Evolutionary conservation across 306 rosid species (phyloP).

Genomic region (Begonia peltatifolia): DNA sequence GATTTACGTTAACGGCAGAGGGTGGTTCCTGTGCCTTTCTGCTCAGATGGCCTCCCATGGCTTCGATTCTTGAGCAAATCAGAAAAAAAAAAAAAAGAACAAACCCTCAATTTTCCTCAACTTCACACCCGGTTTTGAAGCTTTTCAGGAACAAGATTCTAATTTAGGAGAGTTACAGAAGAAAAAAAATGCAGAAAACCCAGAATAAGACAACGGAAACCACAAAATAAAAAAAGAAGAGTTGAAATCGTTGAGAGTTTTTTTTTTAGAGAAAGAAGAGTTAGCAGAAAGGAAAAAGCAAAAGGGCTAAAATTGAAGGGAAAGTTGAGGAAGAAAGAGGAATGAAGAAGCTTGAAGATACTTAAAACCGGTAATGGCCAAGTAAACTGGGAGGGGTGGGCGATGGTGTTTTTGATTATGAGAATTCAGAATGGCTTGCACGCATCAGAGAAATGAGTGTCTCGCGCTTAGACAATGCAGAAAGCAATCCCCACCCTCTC

Average conservation of each 20-base stretch:
- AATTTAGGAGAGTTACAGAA: not conserved
- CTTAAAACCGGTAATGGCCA: conserved; percentile 16
- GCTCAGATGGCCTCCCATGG: conserved; percentile 80
- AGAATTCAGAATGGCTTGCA: conserved; percentile 65
- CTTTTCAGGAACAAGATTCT: not conserved
- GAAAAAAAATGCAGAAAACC: conserved; percentile 8
- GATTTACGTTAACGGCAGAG: conserved; percentile 18
- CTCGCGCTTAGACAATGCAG: conserved; percentile 45
- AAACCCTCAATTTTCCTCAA: not conserved
- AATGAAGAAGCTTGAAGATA: conserved; percentile 50
- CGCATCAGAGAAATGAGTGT: conserved; percentile 47
- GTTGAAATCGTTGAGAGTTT: conserved; percentile 11
- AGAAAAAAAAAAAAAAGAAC: not conserved
- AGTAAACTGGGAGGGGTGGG: conserved; percentile 18
- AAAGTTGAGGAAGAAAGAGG: no score
- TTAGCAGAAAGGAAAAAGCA: conserved; percentile 3
- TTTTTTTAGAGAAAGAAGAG: not conserved
- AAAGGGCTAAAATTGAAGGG: no score
- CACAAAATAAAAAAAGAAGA: conserved; percentile 17
- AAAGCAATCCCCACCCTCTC: conserved; percentile 37
- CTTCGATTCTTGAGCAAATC: conserved; percentile 19
- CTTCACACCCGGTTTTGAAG: not conserved
- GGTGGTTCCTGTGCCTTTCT: conserved; percentile 41
- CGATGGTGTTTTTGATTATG: not conserved
- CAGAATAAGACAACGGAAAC: conserved; percentile 3